Evolutionary conservation across 495 filamentous ascomycete genomes (phyloP).

Genomic region (Pyronema domesticum): DNA sequence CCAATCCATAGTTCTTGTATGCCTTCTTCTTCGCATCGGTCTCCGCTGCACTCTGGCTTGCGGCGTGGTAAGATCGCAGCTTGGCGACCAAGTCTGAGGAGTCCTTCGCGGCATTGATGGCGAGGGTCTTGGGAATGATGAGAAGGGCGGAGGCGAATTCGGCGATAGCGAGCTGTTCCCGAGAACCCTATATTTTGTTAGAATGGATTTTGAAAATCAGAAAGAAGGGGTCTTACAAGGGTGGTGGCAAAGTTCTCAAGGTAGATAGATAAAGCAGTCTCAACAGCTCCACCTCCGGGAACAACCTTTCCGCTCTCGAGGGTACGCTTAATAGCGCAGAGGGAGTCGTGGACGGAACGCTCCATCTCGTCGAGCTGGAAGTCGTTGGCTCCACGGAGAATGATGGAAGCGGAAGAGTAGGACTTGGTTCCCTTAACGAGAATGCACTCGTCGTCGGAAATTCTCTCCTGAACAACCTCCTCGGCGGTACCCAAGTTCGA

Average conservation of each 20-base stretch:
- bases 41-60: constrained; percentile 76
- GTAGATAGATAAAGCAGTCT: constrained; percentile 98
- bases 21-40: constrained; percentile 77
- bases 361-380: constrained; percentile 99
- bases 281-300: constrained; percentile 86
- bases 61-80: constrained; percentile 82
- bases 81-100: constrained; percentile 86
- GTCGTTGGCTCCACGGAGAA: constrained; percentile 90
- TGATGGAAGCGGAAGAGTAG: constrained; percentile 85
- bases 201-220: background rate
- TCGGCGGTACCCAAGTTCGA: constrained; percentile 79
- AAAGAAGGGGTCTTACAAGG: constrained; percentile 38
- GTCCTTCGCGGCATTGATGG: constrained; percentile 93
- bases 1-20: constrained; percentile 95
- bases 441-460: constrained; percentile 98
- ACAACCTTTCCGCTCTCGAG: constrained; percentile 94
- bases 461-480: constrained; percentile 88
- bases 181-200: constrained; percentile 43
- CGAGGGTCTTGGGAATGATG: constrained; percentile 87
- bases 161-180: constrained; percentile 94
- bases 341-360: constrained; percentile 87
- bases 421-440: constrained; percentile 89
- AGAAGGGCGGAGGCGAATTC: constrained; percentile 93
- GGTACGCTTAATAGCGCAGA: constrained; percentile 92
- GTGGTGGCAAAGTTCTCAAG: constrained; percentile 98